These are phyloP conservation scores for Noccaea caerulescens DNA, from an alignment of 345 rosid species.

Conservation along the genomic window DNA sequence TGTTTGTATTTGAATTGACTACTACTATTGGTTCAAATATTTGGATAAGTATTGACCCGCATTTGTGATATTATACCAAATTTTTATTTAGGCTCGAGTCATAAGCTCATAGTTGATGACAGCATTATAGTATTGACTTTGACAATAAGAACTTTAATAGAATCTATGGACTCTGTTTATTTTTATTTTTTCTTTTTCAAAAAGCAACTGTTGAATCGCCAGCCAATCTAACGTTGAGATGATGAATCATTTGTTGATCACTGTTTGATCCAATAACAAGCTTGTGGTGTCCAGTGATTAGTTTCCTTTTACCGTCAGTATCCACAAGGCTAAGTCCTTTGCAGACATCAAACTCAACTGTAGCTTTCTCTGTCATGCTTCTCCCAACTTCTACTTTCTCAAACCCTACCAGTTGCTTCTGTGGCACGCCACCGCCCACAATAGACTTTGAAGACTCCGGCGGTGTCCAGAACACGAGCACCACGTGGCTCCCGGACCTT, in stretches of 20 bases:
- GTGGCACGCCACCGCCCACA: slow-evolving; percentile 49
- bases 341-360: slow-evolving; percentile 52
- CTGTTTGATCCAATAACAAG: slow-evolving; percentile 52
- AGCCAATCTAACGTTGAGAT: slow-evolving; percentile 45
- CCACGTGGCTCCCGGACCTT: slow-evolving; percentile 54
- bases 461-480: slow-evolving; percentile 64
- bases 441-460: slow-evolving; percentile 35
- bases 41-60: slow-evolving; percentile 39
- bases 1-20: slow-evolving; percentile 37
- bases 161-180: slow-evolving; percentile 21
- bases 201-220: slow-evolving; percentile 34
- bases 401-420: slow-evolving; percentile 57
- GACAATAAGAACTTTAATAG: slow-evolving; percentile 29
- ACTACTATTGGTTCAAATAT: slow-evolving; percentile 3
- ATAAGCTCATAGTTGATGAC: slow-evolving; percentile 14
- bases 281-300: slow-evolving; percentile 49
- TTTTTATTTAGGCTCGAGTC: slow-evolving; percentile 30
- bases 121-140: slow-evolving; percentile 46
- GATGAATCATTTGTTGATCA: slow-evolving; percentile 50
- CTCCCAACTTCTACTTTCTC: slow-evolving; percentile 51
- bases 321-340: slow-evolving; percentile 55
- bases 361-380: slow-evolving; percentile 51
- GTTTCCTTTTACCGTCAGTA: slow-evolving; percentile 53
- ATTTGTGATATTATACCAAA: slow-evolving; percentile 30
- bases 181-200: neutral